Percentiles rank a stretch among this genome's conserved stretches.
These are phyloP conservation scores for Diplotaxis tenuifolia DNA, from an alignment of 345 rosid species.

Conservation along the genomic window DNA sequence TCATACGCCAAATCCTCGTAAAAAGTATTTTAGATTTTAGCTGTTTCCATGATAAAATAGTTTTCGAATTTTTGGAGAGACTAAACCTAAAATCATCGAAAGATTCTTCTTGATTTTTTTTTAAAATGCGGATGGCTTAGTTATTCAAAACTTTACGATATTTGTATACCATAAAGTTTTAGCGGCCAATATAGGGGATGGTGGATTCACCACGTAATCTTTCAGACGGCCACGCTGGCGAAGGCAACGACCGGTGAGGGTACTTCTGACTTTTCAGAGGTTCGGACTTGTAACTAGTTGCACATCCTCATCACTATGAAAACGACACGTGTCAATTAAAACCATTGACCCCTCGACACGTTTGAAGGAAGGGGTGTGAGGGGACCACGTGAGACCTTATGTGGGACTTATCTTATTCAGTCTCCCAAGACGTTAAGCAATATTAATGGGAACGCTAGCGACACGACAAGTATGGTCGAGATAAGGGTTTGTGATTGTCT, in stretches of 20 bases:
- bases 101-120: too few species aligned
- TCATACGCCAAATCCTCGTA: background rate
- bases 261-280: background rate
- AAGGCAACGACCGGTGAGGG: slow-evolving; percentile 14
- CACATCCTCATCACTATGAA: slow-evolving; percentile 32
- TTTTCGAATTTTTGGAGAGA: too few species aligned
- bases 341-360: slow-evolving; percentile 1
- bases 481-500: slow-evolving; percentile 21
- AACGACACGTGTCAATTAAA: slow-evolving; percentile 19
- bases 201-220: slow-evolving; percentile 1
- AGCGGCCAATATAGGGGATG: slow-evolving; percentile 14
- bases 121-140: too few species aligned
- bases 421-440: slow-evolving; percentile 41
- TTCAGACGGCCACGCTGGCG: background rate
- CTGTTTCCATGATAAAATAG: too few species aligned
- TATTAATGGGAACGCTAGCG: slow-evolving; percentile 27
- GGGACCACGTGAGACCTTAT: slow-evolving; percentile 33
- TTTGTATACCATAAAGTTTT: background rate
- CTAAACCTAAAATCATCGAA: too few species aligned
- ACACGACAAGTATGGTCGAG: slow-evolving; percentile 17
- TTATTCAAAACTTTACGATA: background rate
- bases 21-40: too few species aligned
- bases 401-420: slow-evolving; percentile 37
- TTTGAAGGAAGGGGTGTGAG: background rate
- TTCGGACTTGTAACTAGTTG: slow-evolving; percentile 13